Evolutionary conservation across 257 asterid genomes (phyloP).

Genomic region (Primulina tabacum): DNA sequence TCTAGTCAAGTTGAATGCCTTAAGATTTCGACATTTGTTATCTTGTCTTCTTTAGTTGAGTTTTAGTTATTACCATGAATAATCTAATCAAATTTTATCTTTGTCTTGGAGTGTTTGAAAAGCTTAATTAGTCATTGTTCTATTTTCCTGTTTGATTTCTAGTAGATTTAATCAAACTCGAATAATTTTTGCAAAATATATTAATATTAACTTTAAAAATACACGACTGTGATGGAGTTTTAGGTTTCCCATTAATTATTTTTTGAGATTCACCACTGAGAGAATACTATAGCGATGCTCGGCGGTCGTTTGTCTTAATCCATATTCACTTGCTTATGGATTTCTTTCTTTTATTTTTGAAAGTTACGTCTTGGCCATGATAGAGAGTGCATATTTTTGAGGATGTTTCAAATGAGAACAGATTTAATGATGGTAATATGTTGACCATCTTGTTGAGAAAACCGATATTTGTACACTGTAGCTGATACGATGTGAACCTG

Average conservation of each 20-base stretch:
- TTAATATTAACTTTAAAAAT: background rate
- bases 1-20: background rate
- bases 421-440: background rate
- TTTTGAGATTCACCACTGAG: background rate
- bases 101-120: background rate
- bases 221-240: background rate
- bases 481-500: background rate
- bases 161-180: too few relatives aligned
- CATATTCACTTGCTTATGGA: background rate
- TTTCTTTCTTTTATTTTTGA: background rate
- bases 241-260: background rate
- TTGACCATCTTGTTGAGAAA: background rate
- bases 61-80: background rate
- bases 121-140: background rate
- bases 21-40: too few relatives aligned
- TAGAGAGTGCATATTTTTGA: background rate
- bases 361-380: background rate
- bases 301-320: background rate
- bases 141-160: background rate
- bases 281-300: background rate
- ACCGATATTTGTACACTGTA: background rate
- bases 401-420: background rate
- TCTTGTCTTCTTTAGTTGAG: background rate
- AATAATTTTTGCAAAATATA: too few relatives aligned
- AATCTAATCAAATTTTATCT: too few relatives aligned